These are phyloP conservation scores for Chenopodium quinoa DNA, from an alignment of 148 eudicot genomes.

Conservation along the genomic window DNA sequence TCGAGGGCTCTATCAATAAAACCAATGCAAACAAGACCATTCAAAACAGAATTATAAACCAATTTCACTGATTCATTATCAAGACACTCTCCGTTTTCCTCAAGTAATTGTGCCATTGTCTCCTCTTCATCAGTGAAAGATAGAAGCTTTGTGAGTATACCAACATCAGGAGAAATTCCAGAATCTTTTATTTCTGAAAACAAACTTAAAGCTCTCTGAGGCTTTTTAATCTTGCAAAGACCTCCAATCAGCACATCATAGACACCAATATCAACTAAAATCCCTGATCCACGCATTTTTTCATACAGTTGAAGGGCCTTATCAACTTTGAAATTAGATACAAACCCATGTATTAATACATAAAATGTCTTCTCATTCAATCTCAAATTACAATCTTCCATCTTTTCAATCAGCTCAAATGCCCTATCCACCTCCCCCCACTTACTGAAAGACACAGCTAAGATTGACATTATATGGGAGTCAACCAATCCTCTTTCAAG, in stretches of 20 bases:
- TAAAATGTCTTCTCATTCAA: constrained; percentile 66
- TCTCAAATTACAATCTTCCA: constrained; percentile 44
- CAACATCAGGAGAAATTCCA: constrained; percentile 60
- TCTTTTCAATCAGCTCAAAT: constrained; percentile 59
- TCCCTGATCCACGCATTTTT: constrained; percentile 58
- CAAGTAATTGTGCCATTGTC: constrained; percentile 43
- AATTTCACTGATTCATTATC: constrained; percentile 29
- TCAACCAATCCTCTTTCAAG: constrained; percentile 61
- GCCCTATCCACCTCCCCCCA: constrained; percentile 78
- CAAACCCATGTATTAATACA: constrained; percentile 78
- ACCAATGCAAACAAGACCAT: constrained; percentile 44
- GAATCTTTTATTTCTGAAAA: constrained; percentile 45
- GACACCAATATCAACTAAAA: constrained; percentile 47
- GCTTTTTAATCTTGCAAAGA: constrained; percentile 52
- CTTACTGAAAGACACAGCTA: constrained; percentile 63
- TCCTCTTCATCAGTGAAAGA: constrained; percentile 44
- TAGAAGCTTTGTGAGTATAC: constrained; percentile 47
- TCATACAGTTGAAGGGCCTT: constrained; percentile 58
- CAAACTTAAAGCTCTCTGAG: constrained; percentile 48
- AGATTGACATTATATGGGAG: constrained; percentile 49
- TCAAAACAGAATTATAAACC: constrained; percentile 53
- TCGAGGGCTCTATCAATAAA: constrained; percentile 49
- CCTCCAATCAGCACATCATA: constrained; percentile 68
- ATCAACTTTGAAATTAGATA: constrained; percentile 52
- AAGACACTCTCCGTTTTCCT: constrained; percentile 34